These are phyloP conservation scores for Podospora appendiculata DNA, from an alignment of 495 filamentous ascomycete genomes.

Conservation along the genomic window DNA sequence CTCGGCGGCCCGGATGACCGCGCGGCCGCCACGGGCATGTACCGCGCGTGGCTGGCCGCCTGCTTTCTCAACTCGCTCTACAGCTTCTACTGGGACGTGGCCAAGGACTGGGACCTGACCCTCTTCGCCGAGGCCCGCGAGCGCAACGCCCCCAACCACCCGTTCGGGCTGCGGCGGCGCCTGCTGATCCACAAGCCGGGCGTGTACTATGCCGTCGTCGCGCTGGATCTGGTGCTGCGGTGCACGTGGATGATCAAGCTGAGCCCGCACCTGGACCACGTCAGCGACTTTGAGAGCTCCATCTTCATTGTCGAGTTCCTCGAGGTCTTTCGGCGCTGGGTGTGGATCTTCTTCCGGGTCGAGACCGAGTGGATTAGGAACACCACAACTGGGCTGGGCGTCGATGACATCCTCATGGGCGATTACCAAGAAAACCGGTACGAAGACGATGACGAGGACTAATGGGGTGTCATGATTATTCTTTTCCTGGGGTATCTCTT, in stretches of 20 bases:
- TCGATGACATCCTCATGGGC: constrained; percentile 37
- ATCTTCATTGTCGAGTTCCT: constrained; percentile 83
- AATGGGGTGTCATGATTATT: neutral
- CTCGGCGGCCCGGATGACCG: constrained; percentile 43
- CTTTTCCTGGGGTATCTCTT: neutral
- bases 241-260: constrained; percentile 89
- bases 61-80: constrained; percentile 78
- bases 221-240: constrained; percentile 69
- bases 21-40: constrained; percentile 28
- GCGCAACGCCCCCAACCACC: constrained; percentile 50
- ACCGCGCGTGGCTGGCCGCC: constrained; percentile 47
- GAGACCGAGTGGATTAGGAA: constrained; percentile 80
- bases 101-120: constrained; percentile 92
- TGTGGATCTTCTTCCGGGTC: constrained; percentile 94
- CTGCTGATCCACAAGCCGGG: constrained; percentile 61
- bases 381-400: constrained; percentile 23
- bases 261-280: constrained; percentile 66
- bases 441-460: constrained; percentile 33
- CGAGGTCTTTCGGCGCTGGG: constrained; percentile 82
- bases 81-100: constrained; percentile 96
- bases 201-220: constrained; percentile 74
- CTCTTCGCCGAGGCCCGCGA: constrained; percentile 52
- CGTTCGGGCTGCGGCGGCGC: constrained; percentile 68
- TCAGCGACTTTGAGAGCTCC: constrained; percentile 72
- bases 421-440: constrained; percentile 33